These are phyloP conservation scores for Peterozyma xylosa DNA, from an alignment of 805 yeast species.

Conservation along the genomic window DNA sequence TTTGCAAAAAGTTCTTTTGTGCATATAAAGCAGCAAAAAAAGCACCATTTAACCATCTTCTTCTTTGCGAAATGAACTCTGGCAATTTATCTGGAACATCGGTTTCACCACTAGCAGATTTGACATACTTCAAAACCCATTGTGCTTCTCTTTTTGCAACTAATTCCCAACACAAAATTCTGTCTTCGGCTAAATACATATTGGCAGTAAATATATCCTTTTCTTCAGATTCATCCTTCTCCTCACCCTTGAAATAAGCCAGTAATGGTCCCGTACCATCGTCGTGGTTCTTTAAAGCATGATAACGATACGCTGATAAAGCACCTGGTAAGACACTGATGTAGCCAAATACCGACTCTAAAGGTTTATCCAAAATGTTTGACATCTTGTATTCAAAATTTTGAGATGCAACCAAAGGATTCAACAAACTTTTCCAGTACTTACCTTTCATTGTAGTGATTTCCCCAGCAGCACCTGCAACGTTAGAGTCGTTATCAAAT, in stretches of 20 bases:
- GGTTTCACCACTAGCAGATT: constrained; percentile 91
- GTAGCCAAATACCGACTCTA: constrained; percentile 89
- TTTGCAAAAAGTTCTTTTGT: constrained; percentile 74
- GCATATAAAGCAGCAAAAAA: constrained; percentile 93
- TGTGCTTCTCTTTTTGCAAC: constrained; percentile 77
- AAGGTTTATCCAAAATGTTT: constrained; percentile 90
- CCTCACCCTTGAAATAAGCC: constrained; percentile 88
- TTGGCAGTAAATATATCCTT: constrained; percentile 87
- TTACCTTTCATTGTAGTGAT: constrained; percentile 93
- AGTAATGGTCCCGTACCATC: constrained; percentile 91
- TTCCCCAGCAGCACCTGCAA: constrained; percentile 99
- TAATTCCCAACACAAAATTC: constrained; percentile 93
- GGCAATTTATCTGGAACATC: constrained; percentile 94
- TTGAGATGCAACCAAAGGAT: constrained; percentile 93
- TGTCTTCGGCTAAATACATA: constrained; percentile 96
- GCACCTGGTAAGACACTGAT: constrained; percentile 95
- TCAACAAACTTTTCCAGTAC: constrained; percentile 70
- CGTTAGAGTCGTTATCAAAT: constrained; percentile 90
- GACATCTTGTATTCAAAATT: constrained; percentile 96
- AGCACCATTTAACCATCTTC: constrained; percentile 98
- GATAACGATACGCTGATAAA: constrained; percentile 84
- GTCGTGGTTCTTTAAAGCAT: constrained; percentile 75
- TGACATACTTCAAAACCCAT: constrained; percentile 89
- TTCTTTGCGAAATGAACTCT: constrained; percentile 92
- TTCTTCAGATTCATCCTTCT: constrained; percentile 22